phyloP scores from a whole-genome alignment of 257 asterid genomes.

The Scutellaria barbata region DNA sequence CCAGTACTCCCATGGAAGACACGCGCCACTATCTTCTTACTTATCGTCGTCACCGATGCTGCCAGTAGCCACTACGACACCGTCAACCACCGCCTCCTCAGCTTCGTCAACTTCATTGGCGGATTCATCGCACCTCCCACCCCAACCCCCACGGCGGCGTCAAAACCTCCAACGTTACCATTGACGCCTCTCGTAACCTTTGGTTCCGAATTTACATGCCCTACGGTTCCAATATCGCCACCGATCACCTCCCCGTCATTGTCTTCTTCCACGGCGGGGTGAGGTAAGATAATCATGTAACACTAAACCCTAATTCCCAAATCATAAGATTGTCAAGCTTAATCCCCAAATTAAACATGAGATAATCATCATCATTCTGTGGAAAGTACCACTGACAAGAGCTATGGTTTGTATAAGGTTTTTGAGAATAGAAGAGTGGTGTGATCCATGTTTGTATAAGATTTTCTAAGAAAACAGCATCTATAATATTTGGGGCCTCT shows the following conservation, averaged over 20 bases:
- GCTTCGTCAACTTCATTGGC: conserved; percentile 33
- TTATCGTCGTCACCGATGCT: conserved; percentile 44
- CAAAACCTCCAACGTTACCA: conserved; percentile 53
- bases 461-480: no score
- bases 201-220: conserved; percentile 83
- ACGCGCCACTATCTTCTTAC: conserved; percentile 46
- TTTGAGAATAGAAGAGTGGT: no score
- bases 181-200: conserved; percentile 66
- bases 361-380: no score
- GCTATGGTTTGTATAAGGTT: no score
- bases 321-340: no score
- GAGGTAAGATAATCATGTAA: no score
- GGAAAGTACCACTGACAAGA: no score
- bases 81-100: conserved; percentile 63
- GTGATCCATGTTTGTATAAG: no score
- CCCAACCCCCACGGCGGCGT: conserved; percentile 62
- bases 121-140: conserved; percentile 39
- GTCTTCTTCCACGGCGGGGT: conserved; percentile 94
- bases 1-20: conserved; percentile 58
- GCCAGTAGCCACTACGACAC: conserved; percentile 66
- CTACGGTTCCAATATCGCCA: not conserved
- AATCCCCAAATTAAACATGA: no score
- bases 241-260: conserved; percentile 47
- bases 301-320: no score
- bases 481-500: no score